Base-by-base conservation (phyloP, 257 asterid genomes). In the Przewalskia tangutica region DNA sequence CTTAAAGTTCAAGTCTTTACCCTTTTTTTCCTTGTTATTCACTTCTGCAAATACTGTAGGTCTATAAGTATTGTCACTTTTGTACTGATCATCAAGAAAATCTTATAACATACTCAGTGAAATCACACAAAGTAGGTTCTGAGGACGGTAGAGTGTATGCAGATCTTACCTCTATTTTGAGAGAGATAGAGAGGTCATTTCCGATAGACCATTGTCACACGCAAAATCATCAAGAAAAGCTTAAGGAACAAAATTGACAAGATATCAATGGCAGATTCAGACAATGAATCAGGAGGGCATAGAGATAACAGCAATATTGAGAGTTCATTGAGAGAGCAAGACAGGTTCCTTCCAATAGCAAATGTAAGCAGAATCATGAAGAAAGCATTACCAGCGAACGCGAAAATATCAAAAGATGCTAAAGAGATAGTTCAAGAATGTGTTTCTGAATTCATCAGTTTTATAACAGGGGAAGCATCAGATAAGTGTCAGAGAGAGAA, bases 211-310 rank as follows among this genome's bases (percentile, higher is more conserved):
- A 1, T 27, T 2, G 32, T 0, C 32, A 27, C 32, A 27, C 32
- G 32, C 32, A 27, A 27, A 27, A 79, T 79, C 14, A 8, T 0
- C n/a, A n/a, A 10, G n/a, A 59, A 38, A 38, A 38, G 42, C 8
- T 38, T 11, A 27, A 27, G 32, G 32, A 27, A 27, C 32, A 27
- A 27, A 27, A 27, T 27, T 27, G 32, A 27, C 32, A 27, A 27
- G 32, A 51, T 53, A 59, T 16, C 3, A 65, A 92, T 93, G 98
- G 98, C 93, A 32, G 98, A 93, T 86, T 92, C 97, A 4, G 98
- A 92, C 81, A 93, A 92, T 83, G 97, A 93, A 84, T 93, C 98
- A 18, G 97, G 97, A 53, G 97, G 95, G 2, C 87, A 91, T 23
- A 89, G 86, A 50, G 91, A 87, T 40, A 67, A 82, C 82, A 81